These are phyloP conservation scores for Ocimum tenuiflorum DNA, from an alignment of 257 asterid genomes.

Conservation along the genomic window DNA sequence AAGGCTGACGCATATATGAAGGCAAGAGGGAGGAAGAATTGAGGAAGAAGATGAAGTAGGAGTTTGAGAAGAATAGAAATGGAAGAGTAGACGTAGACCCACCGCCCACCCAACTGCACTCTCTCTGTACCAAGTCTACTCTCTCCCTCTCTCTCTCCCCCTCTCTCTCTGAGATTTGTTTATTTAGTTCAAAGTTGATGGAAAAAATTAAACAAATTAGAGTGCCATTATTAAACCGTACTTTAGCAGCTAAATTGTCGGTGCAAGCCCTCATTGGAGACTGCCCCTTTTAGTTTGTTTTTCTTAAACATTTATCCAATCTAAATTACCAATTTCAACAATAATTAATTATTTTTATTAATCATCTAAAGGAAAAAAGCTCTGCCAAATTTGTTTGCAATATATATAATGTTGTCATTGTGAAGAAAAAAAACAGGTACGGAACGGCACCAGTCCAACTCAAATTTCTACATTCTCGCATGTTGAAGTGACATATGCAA, in stretches of 20 bases:
- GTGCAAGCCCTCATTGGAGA: neutral
- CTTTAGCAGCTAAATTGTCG: neutral
- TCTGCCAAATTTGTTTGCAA: too few relatives aligned
- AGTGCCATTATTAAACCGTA: conserved; percentile 8
- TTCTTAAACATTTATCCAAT: neutral
- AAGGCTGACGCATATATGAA: neutral
- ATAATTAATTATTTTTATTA: too few relatives aligned
- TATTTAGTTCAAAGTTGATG: neutral
- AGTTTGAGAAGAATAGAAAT: conserved; percentile 27
- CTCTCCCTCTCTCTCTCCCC: neutral
- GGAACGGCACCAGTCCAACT: too few relatives aligned
- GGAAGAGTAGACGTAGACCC: conserved; percentile 38
- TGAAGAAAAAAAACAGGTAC: too few relatives aligned
- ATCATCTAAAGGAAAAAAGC: too few relatives aligned
- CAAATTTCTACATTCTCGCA: too few relatives aligned
- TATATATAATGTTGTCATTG: too few relatives aligned
- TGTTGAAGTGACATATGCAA: too few relatives aligned
- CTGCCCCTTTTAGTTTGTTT: neutral
- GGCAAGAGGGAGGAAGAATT: conserved; percentile 17
- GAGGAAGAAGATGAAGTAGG: conserved; percentile 31
- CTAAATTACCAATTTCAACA: too few relatives aligned
- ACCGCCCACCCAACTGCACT: conserved; percentile 39
- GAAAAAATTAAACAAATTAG: neutral
- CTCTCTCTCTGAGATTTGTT: neutral
- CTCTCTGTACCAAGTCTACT: conserved; percentile 23